Base-by-base conservation (phyloP, 2,329 filamentous ascomycete genomes). In the Hypoxylon sp. region DNA sequence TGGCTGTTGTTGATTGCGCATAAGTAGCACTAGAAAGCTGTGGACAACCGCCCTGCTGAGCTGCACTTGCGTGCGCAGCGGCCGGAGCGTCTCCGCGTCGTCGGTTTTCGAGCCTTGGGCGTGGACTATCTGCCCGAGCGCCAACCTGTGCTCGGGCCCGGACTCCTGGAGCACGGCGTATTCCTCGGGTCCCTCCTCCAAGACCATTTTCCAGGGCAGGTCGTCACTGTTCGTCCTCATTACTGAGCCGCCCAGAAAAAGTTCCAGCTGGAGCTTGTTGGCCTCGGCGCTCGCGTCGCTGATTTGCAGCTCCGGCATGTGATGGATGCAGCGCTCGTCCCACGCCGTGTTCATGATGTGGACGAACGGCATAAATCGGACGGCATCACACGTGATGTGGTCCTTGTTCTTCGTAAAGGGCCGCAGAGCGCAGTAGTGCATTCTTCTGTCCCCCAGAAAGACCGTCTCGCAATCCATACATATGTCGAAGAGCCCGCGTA, bases 401-500 rank as follows among this genome's bases (percentile, higher is more conserved):
- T 15, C 2, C 11, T 3, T 33, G 3, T n/a, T n/a, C 29, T 15
- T 33, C 8, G 26, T n/a, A n/a, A 27, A 27, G 8, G 8, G 2
- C 29, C 29, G 15, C 3, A n/a, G 11, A 13, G 13, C 3, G 24
- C 56, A 59, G 33, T 18, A 33, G n/a, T 43, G 17, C 11, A 17
- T 7, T 4, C 1, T n/a, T n/a, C 50, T 31, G 13, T 13, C 4
- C 4, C 18, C 27, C 26, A 26, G 37, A 9, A 45, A 42, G 37
- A 57, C 8, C n/a, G 11, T 49, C 13, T 9, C 2, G 23, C 58
- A 60, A 1, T 18, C 38, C 33, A 29, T 7, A 23, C 58, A 60
- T 41, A 57, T 10, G 5, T n/a, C 31, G 20, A 51, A 57, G 17
- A 38, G 21, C 40, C 21, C 50, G 40, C 50, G 43, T 43, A 53